Evolutionary conservation across 2,329 filamentous ascomycete genomes (phyloP).

Genomic region (Aphanoascus verrucosus): DNA sequence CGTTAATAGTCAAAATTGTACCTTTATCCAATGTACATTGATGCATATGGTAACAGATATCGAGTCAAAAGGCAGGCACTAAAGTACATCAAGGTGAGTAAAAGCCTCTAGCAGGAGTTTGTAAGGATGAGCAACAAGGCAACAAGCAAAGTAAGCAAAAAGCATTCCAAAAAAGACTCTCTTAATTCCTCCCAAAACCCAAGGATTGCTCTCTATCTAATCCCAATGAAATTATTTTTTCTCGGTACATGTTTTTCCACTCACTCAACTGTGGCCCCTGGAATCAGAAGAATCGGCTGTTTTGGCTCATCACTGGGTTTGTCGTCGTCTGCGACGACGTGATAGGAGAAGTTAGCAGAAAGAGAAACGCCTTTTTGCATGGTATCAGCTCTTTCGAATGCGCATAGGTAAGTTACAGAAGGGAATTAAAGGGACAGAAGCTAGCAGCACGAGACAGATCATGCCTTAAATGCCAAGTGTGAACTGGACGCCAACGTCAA

Average conservation of each 20-base stretch:
- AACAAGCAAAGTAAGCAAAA: background rate
- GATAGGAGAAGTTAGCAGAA: constrained; percentile 1
- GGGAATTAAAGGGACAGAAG: background rate
- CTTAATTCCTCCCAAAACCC: background rate
- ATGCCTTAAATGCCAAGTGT: constrained; percentile 74
- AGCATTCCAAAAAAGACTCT: background rate
- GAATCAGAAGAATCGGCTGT: background rate
- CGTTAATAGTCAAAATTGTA: background rate
- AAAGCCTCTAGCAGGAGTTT: background rate
- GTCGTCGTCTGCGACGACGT: constrained; percentile 3
- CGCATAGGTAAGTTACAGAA: background rate
- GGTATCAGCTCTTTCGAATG: background rate
- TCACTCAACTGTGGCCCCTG: background rate
- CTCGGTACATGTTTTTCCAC: background rate
- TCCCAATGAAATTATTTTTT: background rate
- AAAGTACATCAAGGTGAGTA: constrained; percentile 2
- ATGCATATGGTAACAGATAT: background rate
- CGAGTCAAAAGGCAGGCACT: background rate
- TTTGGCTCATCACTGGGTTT: background rate
- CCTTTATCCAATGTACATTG: background rate
- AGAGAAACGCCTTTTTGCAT: background rate
- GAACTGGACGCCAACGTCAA: constrained; percentile 94
- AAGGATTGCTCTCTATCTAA: background rate
- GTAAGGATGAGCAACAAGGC: background rate
- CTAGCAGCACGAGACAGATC: background rate